Evolutionary conservation across 2,329 filamentous ascomycete species (phyloP).

Genomic region (Sarocladiaceae sp.): DNA sequence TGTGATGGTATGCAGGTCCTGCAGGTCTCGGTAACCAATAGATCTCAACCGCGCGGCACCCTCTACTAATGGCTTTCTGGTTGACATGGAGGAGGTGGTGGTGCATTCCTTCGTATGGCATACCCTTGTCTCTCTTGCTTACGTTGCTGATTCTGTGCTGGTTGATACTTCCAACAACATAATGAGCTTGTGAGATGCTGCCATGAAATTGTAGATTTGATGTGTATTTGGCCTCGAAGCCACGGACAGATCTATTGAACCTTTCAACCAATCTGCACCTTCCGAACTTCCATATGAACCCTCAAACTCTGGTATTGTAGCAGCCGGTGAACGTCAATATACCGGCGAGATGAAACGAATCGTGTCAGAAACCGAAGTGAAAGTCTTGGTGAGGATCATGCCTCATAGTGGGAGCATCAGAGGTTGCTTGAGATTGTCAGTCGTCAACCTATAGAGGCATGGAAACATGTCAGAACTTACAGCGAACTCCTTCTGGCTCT

Average conservation of each 20-base stretch:
- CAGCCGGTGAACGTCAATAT: not conserved
- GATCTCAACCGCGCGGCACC: no score
- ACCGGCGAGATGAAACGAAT: not conserved
- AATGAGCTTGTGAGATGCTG: no score
- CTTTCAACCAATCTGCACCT: not conserved
- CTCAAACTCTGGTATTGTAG: not conserved
- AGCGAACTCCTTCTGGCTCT: constrained; percentile 14
- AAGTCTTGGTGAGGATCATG: constrained; percentile 6
- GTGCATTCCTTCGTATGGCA: no score
- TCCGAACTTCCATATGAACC: not conserved
- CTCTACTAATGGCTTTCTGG: no score
- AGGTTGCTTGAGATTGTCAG: no score
- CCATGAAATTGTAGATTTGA: not conserved
- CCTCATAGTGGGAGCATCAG: not conserved
- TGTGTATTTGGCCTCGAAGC: constrained; percentile 4
- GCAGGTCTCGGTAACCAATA: no score
- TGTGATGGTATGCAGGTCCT: no score
- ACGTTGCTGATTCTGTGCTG: no score
- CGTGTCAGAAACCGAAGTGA: not conserved
- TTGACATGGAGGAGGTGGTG: no score
- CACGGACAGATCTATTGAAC: not conserved
- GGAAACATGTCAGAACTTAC: constrained; percentile 10
- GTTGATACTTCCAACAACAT: no score
- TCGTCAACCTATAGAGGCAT: no score
- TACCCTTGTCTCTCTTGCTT: no score